These are phyloP conservation scores for Plasmodium vivax DNA, from an alignment of 169 alveolate genomes.

Conservation along the genomic window DNA sequence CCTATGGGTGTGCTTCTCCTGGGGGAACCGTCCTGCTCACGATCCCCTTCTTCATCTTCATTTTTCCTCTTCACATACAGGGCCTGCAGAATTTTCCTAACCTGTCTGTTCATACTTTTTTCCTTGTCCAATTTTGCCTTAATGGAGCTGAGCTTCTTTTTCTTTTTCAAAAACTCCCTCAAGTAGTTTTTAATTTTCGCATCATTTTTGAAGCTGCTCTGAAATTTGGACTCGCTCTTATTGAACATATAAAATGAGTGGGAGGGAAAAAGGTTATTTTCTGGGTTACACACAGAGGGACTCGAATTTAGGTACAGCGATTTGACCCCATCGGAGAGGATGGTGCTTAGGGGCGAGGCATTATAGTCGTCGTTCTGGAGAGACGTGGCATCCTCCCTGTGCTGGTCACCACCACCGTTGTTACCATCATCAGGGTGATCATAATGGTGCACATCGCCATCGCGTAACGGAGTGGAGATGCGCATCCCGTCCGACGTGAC, in stretches of 20 bases:
- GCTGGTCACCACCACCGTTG: not conserved
- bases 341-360: not conserved
- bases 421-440: not conserved
- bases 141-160: slow-evolving; percentile 6
- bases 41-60: slow-evolving; percentile 8
- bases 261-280: not conserved
- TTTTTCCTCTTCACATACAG: slow-evolving; percentile 25
- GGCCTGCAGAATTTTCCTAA: slow-evolving; percentile 40
- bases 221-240: not conserved
- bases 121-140: slow-evolving; percentile 21
- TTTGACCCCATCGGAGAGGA: not conserved
- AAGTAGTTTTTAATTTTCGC: slow-evolving; percentile 16
- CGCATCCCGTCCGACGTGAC: not conserved
- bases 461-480: not conserved
- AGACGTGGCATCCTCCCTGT: not conserved
- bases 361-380: not conserved
- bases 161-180: slow-evolving; percentile 30
- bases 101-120: slow-evolving; percentile 17
- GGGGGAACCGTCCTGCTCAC: not conserved
- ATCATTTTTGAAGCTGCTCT: slow-evolving; percentile 12
- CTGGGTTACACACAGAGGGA: not conserved
- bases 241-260: slow-evolving; percentile 11
- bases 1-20: not conserved
- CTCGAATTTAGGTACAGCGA: not conserved
- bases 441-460: not conserved